A percentile compares a stretch with the other conserved stretches of the same genome.
Evolutionary conservation across 495 filamentous ascomycete species (phyloP).

Genomic region (Cairneyella variabilis): DNA sequence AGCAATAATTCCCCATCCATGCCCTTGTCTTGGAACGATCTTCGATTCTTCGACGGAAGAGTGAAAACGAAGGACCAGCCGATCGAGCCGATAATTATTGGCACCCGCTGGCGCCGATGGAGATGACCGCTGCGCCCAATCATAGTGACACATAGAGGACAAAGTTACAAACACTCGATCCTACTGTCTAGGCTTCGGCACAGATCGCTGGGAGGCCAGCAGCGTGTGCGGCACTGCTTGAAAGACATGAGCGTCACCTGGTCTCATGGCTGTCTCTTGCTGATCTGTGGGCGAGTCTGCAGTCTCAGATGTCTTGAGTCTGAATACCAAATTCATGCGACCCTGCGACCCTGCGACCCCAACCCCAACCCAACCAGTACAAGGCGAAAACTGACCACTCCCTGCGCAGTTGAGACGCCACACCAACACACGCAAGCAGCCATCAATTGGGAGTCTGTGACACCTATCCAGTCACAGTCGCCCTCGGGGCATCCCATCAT

Average conservation of each 20-base stretch:
- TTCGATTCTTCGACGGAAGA: no score
- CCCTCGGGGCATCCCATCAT: not conserved
- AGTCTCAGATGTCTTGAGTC: slow-evolving; percentile 22
- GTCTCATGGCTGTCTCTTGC: slow-evolving; percentile 9
- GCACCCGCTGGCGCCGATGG: slow-evolving; percentile 9
- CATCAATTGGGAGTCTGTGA: not conserved
- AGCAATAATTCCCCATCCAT: slow-evolving; percentile 11
- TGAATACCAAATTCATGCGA: slow-evolving; percentile 24
- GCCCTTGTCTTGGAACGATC: slow-evolving; percentile 14
- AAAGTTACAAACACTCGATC: no score
- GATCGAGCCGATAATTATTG: slow-evolving; percentile 1
- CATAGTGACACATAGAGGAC: no score
- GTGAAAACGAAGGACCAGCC: slow-evolving; percentile 13
- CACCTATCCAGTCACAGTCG: slow-evolving; percentile 3
- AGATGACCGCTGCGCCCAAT: not conserved
- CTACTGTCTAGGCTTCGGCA: no score
- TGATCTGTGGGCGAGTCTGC: not conserved
- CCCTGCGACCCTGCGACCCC: no score
- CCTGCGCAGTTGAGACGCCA: slow-evolving; percentile 9
- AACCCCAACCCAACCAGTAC: not conserved
- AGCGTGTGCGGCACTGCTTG: not conserved
- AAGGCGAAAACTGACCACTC: slow-evolving; percentile 1
- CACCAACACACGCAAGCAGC: slow-evolving; percentile 12
- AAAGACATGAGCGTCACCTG: slow-evolving; percentile 7
- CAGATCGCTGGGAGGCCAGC: not conserved